Evolutionary conservation across 108 stramenopile species (phyloP), one percentile per base, ranked within the genome.

Genomic region (Craspedostauros australis): DNA sequence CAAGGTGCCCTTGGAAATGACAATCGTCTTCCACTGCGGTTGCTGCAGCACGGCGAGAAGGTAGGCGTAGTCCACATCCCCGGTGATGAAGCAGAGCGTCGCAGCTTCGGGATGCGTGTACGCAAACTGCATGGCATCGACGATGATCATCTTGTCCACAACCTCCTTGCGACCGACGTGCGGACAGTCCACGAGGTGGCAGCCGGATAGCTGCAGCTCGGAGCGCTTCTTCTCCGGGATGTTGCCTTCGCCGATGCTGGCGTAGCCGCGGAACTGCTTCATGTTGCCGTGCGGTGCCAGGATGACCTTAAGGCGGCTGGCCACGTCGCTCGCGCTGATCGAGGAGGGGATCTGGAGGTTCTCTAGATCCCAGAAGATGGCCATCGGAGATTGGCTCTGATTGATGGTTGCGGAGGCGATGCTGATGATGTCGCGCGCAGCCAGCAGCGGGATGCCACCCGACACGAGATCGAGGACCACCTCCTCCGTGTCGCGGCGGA

Each of bases 111-210:
- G 70, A 34, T 65, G 45, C 11, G 48, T n/a, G 42, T 54, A 66
- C 3, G 64, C 70, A 48, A 72, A 72, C 0, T 63, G 54, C 70
- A 72, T 62, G 6, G 70, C 57, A 27, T 72, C 64, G 6, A 72
- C 70, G 41, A 72, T 72, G 25, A 72, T 66, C 70, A 65, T 72
- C 22, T 72, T 72, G 39, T 72, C 70, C 39, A 59, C 70, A 5
- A 72, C 70, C 24, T 72, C 70, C 46, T 66, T 65, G 19, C 70
- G 27, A 14, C 63, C 58, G 27, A 25, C 14, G 30, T 66, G 70
- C 6, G 70, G 63, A 39, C 50, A 65, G 39, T 72, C 70, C 3
- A 72, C 70, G 14, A 66, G 31, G 36, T 59, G 65, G 20, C 65
- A 66, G 7, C 57, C 65, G 14, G 58, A 60, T 3, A 72, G 43